These are phyloP conservation scores for Bruguiera gymnorhiza DNA, from an alignment of 345 rosid species.

Conservation along the genomic window DNA sequence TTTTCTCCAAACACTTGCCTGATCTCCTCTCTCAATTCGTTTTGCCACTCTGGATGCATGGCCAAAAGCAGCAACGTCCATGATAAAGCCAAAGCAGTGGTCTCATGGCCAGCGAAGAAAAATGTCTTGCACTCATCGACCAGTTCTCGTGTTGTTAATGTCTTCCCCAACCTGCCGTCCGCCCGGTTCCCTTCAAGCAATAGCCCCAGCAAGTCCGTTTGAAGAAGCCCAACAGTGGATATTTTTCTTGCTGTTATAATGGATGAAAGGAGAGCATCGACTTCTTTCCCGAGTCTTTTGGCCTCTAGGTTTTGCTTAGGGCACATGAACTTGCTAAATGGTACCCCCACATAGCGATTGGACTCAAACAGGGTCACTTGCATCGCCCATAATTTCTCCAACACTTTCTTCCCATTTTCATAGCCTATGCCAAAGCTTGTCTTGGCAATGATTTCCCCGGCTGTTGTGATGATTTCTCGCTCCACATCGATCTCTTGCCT, in stretches of 20 bases:
- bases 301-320: slow-evolving; percentile 53
- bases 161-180: slow-evolving; percentile 42
- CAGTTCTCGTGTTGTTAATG: slow-evolving; percentile 53
- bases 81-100: slow-evolving; percentile 82
- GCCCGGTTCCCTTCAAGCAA: slow-evolving; percentile 35
- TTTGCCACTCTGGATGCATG: slow-evolving; percentile 75
- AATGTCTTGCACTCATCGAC: slow-evolving; percentile 95
- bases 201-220: slow-evolving; percentile 58
- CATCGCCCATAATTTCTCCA: slow-evolving; percentile 65
- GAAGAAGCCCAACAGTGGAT: slow-evolving; percentile 11
- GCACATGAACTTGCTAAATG: slow-evolving; percentile 52
- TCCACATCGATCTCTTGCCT: slow-evolving; percentile 60
- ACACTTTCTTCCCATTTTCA: slow-evolving; percentile 50
- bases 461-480: slow-evolving; percentile 57
- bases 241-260: slow-evolving; percentile 50
- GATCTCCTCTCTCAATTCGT: slow-evolving; percentile 69
- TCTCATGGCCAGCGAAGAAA: slow-evolving; percentile 93
- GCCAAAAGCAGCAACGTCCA: slow-evolving; percentile 92
- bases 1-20: slow-evolving; percentile 54
- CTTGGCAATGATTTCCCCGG: slow-evolving; percentile 84
- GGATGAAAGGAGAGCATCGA: slow-evolving; percentile 55
- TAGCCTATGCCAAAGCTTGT: slow-evolving; percentile 81
- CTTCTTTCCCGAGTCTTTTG: slow-evolving; percentile 57
- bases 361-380: slow-evolving; percentile 69
- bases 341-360: slow-evolving; percentile 84